These are phyloP conservation scores for Eucalyptus rudis DNA, from an alignment of 345 rosid genomes.

Conservation along the genomic window DNA sequence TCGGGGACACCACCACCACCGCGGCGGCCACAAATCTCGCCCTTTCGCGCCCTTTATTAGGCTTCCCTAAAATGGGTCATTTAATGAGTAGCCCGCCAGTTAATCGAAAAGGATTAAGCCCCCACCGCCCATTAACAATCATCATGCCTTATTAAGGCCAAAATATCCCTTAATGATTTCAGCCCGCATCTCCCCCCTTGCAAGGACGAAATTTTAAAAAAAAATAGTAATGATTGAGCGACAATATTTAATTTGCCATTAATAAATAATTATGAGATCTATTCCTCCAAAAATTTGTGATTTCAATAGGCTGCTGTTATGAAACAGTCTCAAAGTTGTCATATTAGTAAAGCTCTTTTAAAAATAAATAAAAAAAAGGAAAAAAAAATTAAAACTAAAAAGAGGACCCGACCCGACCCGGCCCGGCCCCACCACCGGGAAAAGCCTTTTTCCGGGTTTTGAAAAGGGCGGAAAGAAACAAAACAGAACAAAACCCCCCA, in stretches of 20 bases:
- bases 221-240: too few relatives aligned
- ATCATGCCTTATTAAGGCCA: not conserved
- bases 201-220: not conserved
- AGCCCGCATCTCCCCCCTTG: not conserved
- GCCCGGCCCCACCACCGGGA: not conserved
- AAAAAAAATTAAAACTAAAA: not conserved
- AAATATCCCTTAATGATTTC: not conserved
- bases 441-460: not conserved
- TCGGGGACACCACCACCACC: not conserved
- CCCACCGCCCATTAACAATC: not conserved
- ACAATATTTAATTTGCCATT: too few relatives aligned
- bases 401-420: not conserved
- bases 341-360: too few relatives aligned
- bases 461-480: not conserved
- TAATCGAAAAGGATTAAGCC: not conserved
- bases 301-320: too few relatives aligned
- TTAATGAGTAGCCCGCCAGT: not conserved
- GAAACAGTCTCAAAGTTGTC: too few relatives aligned
- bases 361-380: rapidly evolving
- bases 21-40: not conserved
- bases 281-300: too few relatives aligned
- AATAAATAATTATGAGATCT: too few relatives aligned
- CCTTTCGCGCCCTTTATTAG: not conserved
- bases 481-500: not conserved
- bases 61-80: not conserved